Conservation (phyloP, 345 rosid genomes). For the Pseudoturritis turrita region DNA sequence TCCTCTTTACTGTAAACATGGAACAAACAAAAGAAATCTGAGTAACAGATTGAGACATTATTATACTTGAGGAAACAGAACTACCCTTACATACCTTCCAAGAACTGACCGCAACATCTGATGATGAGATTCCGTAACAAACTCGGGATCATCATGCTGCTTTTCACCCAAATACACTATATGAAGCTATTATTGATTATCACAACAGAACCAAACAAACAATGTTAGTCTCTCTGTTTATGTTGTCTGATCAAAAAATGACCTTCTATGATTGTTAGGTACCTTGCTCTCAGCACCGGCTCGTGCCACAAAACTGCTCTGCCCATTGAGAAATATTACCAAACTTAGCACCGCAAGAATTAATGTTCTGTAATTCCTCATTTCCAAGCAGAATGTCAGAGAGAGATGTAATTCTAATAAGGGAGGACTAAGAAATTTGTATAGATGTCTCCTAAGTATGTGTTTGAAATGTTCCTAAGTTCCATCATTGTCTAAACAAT, state of each 20-base stretch:
- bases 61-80: not conserved
- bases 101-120: constrained; percentile 26
- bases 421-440: not conserved
- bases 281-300: not conserved
- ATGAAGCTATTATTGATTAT: constrained; percentile 27
- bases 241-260: not conserved
- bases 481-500: not conserved
- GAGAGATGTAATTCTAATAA: not conserved
- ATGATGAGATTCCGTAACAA: constrained; percentile 29
- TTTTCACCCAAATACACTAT: constrained; percentile 39
- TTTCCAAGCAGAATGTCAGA: not conserved
- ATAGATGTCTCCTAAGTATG: not conserved
- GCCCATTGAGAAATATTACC: constrained; percentile 2
- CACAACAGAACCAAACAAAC: not conserved
- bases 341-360: not conserved
- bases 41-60: not conserved
- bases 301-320: not conserved
- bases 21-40: constrained; percentile 10
- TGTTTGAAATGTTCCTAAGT: not conserved
- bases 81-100: constrained; percentile 20
- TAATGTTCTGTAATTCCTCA: not conserved
- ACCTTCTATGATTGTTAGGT: not conserved
- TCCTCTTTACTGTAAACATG: constrained; percentile 34
- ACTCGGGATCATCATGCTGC: constrained; percentile 31
- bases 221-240: not conserved